Evolutionary conservation across 164 flowering plant genomes (phyloP).

Genomic region (Vitis rupestris): DNA sequence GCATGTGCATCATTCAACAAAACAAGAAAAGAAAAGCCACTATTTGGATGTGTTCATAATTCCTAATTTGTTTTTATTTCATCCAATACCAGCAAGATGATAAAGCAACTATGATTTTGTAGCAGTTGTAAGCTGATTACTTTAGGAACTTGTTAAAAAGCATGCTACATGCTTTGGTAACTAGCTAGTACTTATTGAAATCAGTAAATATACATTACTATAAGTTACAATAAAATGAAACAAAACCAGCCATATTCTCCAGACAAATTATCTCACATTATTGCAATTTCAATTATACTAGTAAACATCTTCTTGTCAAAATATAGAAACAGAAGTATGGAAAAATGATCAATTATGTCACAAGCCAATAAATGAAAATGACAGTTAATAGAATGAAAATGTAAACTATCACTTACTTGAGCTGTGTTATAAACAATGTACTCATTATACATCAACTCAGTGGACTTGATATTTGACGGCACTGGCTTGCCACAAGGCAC

Average conservation of each 20-base stretch:
- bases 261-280: background rate
- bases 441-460: slow-evolving; percentile 93
- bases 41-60: no score
- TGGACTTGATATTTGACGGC: slow-evolving; percentile 59
- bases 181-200: background rate
- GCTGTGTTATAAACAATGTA: slow-evolving; percentile 87
- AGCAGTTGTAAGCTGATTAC: no score
- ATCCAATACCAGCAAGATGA: no score
- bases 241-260: background rate
- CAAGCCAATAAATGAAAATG: background rate
- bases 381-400: background rate
- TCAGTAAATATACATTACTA: background rate
- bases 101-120: no score
- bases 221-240: background rate
- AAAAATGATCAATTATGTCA: background rate
- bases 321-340: background rate
- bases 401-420: slow-evolving; percentile 54
- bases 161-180: no score
- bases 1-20: no score
- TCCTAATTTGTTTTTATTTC: no score
- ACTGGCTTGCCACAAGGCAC: slow-evolving; percentile 96
- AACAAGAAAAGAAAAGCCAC: no score
- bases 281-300: background rate
- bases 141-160: no score
- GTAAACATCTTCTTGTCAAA: background rate